Evolutionary conservation across 2,329 filamentous ascomycete genomes (phyloP), one percentile per base, ranked within the genome.

Genomic region (Penicillium verrucosum): DNA sequence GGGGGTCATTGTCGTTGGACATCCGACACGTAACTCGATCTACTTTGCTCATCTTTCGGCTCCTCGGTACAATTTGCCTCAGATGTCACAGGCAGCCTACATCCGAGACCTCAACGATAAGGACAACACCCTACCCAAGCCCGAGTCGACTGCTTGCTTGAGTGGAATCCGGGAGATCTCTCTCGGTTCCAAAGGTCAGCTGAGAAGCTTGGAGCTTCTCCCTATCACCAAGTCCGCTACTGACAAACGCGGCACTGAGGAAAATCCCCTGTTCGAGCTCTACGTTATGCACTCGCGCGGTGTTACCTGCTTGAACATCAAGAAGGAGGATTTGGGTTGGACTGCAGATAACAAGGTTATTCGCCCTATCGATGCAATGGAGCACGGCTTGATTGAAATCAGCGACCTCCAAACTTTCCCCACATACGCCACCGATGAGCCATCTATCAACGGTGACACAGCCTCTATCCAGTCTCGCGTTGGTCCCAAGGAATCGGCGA

Each of bases 211-310:
- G 54, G 92, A 96, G 68, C 90, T 99, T 68, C 82, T 97, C 27
- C 85, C 87, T 34, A 84, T 87, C 54, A 83, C 85, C 60, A 80
- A 80, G 59, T 67, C 73, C 52, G 71, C 65, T 10, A 72, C 69
- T 14, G 77, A 81, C 7, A 81, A 85, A 58, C 83, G 84, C 38
- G 80, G 80, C 21, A 75, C 79, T 1, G 86, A 88, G 23, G 89
- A 94, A 61, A 85, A 85, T 16, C 86, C 88, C 0, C 78, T 97
- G 14, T 97, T 99, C 68, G 94, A 99, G 78, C 82, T 99, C 10
- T 99, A 99, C 72, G 89, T 91, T 32, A 96, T 97, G 88, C 93
- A 99, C 74, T 97, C 94, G 11, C 95, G 92, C 77, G 94, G 94
- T 59, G 92, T 97, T n/a, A 92, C 92, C 18, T 93, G 90, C 67